These are phyloP conservation scores for Ceratocystis huliohia DNA, from an alignment of 2,329 filamentous ascomycete genomes.

Conservation along the genomic window DNA sequence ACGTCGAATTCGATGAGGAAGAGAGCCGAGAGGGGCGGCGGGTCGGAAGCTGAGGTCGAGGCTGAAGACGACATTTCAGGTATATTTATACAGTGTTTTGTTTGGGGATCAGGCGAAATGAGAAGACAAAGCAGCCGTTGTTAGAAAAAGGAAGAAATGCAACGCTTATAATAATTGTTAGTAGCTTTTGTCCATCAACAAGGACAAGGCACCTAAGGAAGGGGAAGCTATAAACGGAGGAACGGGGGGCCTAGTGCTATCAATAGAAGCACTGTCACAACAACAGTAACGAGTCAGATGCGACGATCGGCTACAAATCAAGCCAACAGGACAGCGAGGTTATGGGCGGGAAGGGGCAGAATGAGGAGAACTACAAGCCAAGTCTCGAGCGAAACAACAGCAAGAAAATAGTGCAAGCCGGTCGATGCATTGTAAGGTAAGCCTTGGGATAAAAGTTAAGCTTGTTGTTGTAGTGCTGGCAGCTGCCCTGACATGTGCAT, in stretches of 20 bases:
- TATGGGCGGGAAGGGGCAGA: too few relatives aligned
- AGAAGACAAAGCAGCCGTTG: neutral
- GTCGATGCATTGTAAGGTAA: too few relatives aligned
- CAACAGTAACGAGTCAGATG: neutral
- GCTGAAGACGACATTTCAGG: neutral
- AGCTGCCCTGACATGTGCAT: too few relatives aligned
- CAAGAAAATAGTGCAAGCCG: too few relatives aligned
- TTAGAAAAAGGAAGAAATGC: too few relatives aligned
- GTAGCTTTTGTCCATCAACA: neutral
- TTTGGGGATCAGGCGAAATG: neutral
- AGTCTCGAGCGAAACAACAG: too few relatives aligned
- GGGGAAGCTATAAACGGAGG: neutral
- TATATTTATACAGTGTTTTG: neutral
- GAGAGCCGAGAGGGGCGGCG: slow-evolving; percentile 57
- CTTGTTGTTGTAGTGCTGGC: too few relatives aligned
- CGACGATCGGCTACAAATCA: neutral
- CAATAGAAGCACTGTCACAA: neutral
- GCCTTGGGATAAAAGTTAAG: too few relatives aligned
- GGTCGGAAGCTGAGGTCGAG: slow-evolving; percentile 23
- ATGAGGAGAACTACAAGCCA: too few relatives aligned
- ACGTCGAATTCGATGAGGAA: slow-evolving; percentile 89
- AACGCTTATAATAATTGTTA: too few relatives aligned
- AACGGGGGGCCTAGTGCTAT: neutral
- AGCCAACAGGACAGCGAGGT: neutral
- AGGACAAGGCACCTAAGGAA: neutral